Evolutionary conservation across 495 filamentous ascomycete species (phyloP).

Genomic region (Glarea lozoyensis): DNA sequence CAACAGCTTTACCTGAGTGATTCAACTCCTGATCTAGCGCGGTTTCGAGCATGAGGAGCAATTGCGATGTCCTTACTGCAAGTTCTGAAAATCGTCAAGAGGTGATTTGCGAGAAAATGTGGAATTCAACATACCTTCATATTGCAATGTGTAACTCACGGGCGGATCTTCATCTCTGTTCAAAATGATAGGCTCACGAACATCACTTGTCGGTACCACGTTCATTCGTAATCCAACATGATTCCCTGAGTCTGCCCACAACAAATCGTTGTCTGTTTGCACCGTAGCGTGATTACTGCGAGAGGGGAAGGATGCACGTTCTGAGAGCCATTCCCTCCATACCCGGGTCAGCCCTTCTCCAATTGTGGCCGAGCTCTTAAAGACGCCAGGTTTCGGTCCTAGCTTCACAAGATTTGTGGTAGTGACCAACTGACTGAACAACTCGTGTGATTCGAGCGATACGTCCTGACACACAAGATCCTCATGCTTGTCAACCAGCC

Average conservation of each 20-base stretch:
- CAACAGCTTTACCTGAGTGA: constrained; percentile 48
- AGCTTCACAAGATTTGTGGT: constrained; percentile 60
- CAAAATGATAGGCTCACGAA: constrained; percentile 25
- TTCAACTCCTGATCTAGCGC: constrained; percentile 39
- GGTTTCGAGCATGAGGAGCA: constrained; percentile 50
- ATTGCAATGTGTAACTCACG: constrained; percentile 43
- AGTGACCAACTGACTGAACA: constrained; percentile 63
- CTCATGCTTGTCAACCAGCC: constrained; percentile 13
- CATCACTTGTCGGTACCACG: constrained; percentile 33
- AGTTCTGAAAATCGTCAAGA: constrained; percentile 40
- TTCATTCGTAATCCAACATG: constrained; percentile 50
- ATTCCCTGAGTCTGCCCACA: constrained; percentile 50
- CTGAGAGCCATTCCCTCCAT: constrained; percentile 61
- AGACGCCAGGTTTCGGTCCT: constrained; percentile 47
- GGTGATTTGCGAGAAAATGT: constrained; percentile 13
- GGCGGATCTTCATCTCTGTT: constrained; percentile 43
- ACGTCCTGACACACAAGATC: constrained; percentile 47
- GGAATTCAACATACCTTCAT: constrained; percentile 40
- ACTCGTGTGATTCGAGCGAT: constrained; percentile 55
- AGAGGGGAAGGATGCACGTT: constrained; percentile 13
- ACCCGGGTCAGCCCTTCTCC: constrained; percentile 56
- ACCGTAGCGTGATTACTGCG: neutral
- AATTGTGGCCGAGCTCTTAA: constrained; percentile 50
- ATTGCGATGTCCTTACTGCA: constrained; percentile 46
- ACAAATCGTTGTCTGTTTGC: constrained; percentile 21